A percentile compares a stretch with the other conserved stretches of the same genome.
Conservation (phyloP, 192 early-diverging fungal genomes). For the Mortierella antarctica region DNA sequence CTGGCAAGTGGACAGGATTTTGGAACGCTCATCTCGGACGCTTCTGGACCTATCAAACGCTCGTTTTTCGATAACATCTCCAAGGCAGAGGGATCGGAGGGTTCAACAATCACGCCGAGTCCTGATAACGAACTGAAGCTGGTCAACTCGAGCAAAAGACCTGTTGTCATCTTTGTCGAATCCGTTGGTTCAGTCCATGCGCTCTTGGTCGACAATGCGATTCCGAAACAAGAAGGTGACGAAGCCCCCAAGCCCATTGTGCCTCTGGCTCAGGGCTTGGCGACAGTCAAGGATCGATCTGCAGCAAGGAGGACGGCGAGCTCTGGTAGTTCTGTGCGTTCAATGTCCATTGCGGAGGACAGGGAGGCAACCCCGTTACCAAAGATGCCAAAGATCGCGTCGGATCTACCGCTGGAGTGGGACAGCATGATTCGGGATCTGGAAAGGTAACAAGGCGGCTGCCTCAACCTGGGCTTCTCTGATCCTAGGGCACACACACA, state of each 20-base stretch:
- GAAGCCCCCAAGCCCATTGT: conserved; percentile 26
- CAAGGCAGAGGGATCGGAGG: conserved; percentile 9
- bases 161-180: conserved; percentile 47
- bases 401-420: conserved; percentile 46
- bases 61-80: conserved; percentile 49
- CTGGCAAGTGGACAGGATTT: conserved; percentile 34
- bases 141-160: conserved; percentile 49
- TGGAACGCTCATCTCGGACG: conserved; percentile 38
- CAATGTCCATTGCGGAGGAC: conserved; percentile 17
- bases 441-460: conserved; percentile 22
- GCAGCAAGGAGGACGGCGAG: conserved; percentile 26
- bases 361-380: conserved; percentile 27
- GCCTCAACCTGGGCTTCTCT: not conserved
- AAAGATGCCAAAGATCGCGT: conserved; percentile 40
- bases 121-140: conserved; percentile 17
- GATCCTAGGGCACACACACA: not conserved
- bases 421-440: conserved; percentile 27
- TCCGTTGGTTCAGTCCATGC: conserved; percentile 46
- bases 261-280: conserved; percentile 8
- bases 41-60: conserved; percentile 42
- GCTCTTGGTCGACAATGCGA: conserved; percentile 23
- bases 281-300: conserved; percentile 18
- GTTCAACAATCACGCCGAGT: not conserved
- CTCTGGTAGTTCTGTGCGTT: conserved; percentile 29
- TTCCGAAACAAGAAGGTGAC: conserved; percentile 26